A percentile compares a stretch with the other conserved stretches of the same genome.
Conservation (phyloP, 208 protist genomes). For the Leishmania tarentolae region DNA sequence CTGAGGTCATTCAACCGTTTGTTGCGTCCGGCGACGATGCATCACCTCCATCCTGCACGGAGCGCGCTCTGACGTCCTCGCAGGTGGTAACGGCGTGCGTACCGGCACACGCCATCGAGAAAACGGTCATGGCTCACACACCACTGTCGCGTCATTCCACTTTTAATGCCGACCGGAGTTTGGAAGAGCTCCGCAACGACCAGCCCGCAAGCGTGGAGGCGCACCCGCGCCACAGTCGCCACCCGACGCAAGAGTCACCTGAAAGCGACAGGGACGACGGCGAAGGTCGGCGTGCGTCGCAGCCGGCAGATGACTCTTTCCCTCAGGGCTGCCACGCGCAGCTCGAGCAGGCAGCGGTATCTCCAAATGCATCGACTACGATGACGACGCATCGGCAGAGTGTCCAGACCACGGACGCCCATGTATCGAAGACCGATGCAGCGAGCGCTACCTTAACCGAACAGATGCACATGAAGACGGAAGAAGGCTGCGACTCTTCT, state of each 20-base stretch:
- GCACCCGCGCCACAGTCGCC: slow-evolving; percentile 1
- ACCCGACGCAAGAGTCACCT: slow-evolving; percentile 7
- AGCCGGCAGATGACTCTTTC: slow-evolving; percentile 1
- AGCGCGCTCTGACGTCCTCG: neutral
- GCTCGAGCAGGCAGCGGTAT: neutral
- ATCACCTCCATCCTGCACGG: neutral
- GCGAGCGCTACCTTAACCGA: neutral
- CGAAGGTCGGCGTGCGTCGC: neutral
- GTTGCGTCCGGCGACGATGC: neutral
- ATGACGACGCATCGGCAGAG: neutral
- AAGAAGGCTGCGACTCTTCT: neutral
- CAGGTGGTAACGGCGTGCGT: neutral
- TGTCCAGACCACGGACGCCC: neutral
- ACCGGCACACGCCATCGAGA: neutral
- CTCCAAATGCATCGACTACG: neutral
- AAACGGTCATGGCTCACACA: neutral
- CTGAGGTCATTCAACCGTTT: neutral
- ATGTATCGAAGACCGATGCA: neutral
- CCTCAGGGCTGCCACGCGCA: slow-evolving; percentile 3
- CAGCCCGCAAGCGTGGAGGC: neutral
- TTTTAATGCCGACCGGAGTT: neutral
- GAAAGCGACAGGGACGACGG: neutral
- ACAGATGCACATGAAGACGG: neutral
- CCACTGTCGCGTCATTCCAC: slow-evolving; percentile 3
- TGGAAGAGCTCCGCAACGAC: slow-evolving; percentile 6